Evolutionary conservation across 768 basidiomycete genomes (phyloP), one percentile per base, ranked within the genome.

Genomic region (Hygrophorus russula): DNA sequence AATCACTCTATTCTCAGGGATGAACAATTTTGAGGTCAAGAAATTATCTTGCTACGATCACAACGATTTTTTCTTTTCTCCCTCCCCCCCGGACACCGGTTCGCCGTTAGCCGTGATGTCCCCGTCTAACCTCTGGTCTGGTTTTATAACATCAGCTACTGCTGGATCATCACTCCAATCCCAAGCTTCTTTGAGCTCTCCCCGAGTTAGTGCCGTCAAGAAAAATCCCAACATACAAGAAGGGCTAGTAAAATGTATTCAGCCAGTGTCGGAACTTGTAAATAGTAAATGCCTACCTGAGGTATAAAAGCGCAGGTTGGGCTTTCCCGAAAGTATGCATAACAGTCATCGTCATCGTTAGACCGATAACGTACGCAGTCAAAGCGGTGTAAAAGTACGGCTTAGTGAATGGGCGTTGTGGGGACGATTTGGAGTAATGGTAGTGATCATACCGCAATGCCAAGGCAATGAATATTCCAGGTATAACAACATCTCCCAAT

Each of bases 241-340:
- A 24, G 87, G 88, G 55, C 82, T 85, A 43, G 41, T 48, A 24
- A 35, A 12, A 20, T 14, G 29, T 34, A 13, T 10, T 17, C 34
- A 19, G 18, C 4, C 24, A 28, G 27, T 6, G 10, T 9, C 29
- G 12, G 7, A 27, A 30, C 7, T n/a, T 4, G 12, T 6, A 19
- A 29, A 36, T 13, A 28, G 5, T 20, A 36, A 7, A 32, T 17
- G 27, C 18, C 11, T 52, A 84, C 85, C 83, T 85, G 49, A 99
- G 72, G 62, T 97, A 99, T 36, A 99, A 66, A 43, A 99, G 63
- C 1, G 94, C 94, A 1, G 94, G 94, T 53, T 99, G 94, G 2
- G 87, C 90, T 5, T 69, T 70, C 27, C 69, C 66, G 51, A 78
- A 81, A 32, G 62, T 55, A 55, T 94, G 87, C 91, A 96, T 90